Evolutionary conservation across 106 monocot species (phyloP).

Genomic region (Gastrodia elata): DNA sequence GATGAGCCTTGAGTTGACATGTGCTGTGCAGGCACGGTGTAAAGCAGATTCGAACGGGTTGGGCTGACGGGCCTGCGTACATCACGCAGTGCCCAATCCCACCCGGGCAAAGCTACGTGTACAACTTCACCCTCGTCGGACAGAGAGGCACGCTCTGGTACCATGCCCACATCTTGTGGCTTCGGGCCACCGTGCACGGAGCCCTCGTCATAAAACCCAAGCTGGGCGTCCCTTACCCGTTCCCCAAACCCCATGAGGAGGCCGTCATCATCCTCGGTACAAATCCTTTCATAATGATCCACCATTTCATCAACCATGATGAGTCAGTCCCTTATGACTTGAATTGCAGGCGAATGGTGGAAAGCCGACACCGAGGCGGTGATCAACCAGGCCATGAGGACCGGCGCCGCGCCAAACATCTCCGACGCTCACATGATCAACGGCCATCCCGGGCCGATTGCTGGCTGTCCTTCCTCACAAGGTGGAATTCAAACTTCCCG

Average conservation of each 20-base stretch:
- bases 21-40: conserved; percentile 25
- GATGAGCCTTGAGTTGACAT: too few species aligned
- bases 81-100: conserved; percentile 63
- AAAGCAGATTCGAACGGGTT: conserved; percentile 20
- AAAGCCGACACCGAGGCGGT: conserved; percentile 36
- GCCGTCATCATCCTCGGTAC: conserved; percentile 29
- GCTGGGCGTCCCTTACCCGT: conserved; percentile 44
- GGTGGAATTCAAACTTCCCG: not conserved
- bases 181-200: conserved; percentile 49
- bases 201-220: conserved; percentile 53
- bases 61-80: conserved; percentile 68
- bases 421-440: conserved; percentile 42
- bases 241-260: conserved; percentile 39
- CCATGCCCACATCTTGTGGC: conserved; percentile 58
- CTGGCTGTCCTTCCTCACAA: conserved; percentile 15
- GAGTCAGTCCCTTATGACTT: not conserved
- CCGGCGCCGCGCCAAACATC: conserved; percentile 26
- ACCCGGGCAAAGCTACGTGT: conserved; percentile 34
- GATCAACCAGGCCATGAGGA: conserved; percentile 19
- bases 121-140: conserved; percentile 57
- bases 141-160: conserved; percentile 51
- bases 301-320: not conserved
- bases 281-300: not conserved
- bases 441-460: conserved; percentile 22
- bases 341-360: conserved; percentile 43